Evolutionary conservation across 768 basidiomycete genomes (phyloP).

Genomic region (Hypsizygus marmoreus): DNA sequence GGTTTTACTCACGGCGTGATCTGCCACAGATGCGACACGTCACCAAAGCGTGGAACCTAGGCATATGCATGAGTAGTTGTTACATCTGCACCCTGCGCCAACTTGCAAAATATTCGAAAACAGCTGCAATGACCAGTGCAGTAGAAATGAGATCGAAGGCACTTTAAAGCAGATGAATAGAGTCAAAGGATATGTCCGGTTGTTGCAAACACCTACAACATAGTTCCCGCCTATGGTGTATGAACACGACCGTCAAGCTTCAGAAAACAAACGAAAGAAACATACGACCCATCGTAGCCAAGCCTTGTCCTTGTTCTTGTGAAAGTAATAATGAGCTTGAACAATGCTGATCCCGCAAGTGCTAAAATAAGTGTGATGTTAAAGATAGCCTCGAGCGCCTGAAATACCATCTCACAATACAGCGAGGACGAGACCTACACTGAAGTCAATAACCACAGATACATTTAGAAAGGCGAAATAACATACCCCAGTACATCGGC

Average conservation of each 20-base stretch:
- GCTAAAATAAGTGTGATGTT: neutral
- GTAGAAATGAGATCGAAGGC: neutral
- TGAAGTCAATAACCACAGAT: no score
- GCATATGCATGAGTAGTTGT: neutral
- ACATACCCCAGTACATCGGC: neutral
- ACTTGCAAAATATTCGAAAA: neutral
- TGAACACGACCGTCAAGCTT: no score
- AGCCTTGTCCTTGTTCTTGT: neutral
- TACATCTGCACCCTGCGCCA: neutral
- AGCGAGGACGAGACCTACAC: no score
- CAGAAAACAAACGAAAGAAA: no score
- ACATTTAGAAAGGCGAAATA: neutral
- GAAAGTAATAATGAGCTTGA: neutral
- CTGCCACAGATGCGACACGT: neutral
- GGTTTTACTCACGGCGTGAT: neutral
- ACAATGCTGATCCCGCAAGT: neutral
- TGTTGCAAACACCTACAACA: no score
- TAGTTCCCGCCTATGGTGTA: no score
- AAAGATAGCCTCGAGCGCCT: no score
- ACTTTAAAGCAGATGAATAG: no score
- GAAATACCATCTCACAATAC: no score
- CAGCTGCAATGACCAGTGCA: neutral
- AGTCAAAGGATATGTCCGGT: no score
- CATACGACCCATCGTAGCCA: neutral
- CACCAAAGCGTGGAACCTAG: constrained; percentile 1